Percentiles rank a stretch among this genome's conserved stretches.
phyloP scores from a whole-genome alignment of 2,329 filamentous ascomycete genomes.

The Fusarium sp. region DNA sequence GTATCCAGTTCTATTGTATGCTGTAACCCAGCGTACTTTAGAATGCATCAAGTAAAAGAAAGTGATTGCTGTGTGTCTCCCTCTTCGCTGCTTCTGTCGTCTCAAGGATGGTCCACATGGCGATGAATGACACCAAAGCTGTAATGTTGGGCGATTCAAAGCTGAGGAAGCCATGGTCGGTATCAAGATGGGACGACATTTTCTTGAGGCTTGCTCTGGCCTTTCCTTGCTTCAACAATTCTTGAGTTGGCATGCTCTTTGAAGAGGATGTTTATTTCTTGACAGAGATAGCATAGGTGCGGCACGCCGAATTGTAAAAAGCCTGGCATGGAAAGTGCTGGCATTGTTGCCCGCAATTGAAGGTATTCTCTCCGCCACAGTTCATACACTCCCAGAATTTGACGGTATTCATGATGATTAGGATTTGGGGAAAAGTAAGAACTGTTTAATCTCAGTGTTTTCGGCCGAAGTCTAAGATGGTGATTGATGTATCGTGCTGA shows the following conservation, averaged over 20 bases:
- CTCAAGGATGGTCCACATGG: too few species aligned
- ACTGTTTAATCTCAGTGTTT: background rate
- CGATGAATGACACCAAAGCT: background rate
- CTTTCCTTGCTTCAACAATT: background rate
- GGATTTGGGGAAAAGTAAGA: background rate
- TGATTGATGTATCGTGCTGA: background rate
- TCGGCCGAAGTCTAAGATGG: background rate
- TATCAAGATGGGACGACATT: background rate
- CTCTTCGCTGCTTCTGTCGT: too few species aligned
- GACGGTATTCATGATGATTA: background rate
- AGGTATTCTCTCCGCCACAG: constrained; percentile 3
- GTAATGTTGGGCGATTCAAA: background rate
- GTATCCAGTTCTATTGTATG: background rate
- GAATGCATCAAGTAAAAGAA: background rate
- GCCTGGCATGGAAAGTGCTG: background rate
- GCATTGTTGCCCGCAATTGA: background rate
- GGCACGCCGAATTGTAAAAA: background rate
- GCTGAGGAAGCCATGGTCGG: background rate
- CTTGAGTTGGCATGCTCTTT: background rate
- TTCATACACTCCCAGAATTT: background rate
- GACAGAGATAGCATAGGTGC: background rate
- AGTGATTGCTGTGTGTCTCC: background rate
- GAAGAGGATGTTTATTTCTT: background rate
- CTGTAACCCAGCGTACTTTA: background rate
- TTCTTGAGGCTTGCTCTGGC: background rate